A percentile compares a stretch with the other conserved stretches of the same genome.
Conservation (phyloP, 495 filamentous ascomycete species). For the Aspergillus cristatus region DNA sequence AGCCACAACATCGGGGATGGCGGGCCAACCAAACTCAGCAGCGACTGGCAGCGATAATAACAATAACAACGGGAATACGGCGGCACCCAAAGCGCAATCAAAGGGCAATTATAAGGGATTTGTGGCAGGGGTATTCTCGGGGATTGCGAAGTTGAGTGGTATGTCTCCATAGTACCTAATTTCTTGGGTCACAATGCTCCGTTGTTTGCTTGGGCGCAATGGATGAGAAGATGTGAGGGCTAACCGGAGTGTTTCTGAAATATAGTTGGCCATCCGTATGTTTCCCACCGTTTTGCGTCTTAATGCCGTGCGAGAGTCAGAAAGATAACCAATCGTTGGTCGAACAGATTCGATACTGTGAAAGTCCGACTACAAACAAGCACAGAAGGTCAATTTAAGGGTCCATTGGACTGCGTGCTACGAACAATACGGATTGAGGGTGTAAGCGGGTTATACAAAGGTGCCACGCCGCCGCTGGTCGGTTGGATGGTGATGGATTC, state of each 20-base stretch:
- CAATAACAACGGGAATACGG: slow-evolving; percentile 2
- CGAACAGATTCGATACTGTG: slow-evolving; percentile 73
- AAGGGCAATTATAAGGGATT: slow-evolving; percentile 75
- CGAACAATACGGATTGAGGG: slow-evolving; percentile 77
- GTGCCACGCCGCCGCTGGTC: slow-evolving; percentile 75
- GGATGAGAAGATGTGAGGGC: slow-evolving; percentile 1
- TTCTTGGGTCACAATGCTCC: background rate
- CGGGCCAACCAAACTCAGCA: slow-evolving; percentile 3
- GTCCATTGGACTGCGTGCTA: slow-evolving; percentile 77
- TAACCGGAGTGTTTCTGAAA: slow-evolving; percentile 5
- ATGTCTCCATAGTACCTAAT: slow-evolving; percentile 15
- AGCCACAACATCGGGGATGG: slow-evolving; percentile 8
- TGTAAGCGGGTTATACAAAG: slow-evolving; percentile 74
- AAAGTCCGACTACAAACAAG: slow-evolving; percentile 96
- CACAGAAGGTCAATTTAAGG: slow-evolving; percentile 62
- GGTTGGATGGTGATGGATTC: slow-evolving; percentile 99
- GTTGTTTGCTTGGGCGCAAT: background rate
- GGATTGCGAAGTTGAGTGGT: slow-evolving; percentile 85
- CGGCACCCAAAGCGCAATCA: slow-evolving; percentile 9
- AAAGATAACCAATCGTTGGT: background rate
- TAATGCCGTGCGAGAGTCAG: too few species aligned
- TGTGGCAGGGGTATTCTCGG: slow-evolving; percentile 87
- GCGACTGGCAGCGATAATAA: slow-evolving; percentile 2
- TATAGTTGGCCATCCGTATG: slow-evolving; percentile 59
- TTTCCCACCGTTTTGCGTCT: slow-evolving; percentile 2